Evolutionary conservation across 495 filamentous ascomycete species (phyloP).

Genomic region (Penicillium cataractarum): DNA sequence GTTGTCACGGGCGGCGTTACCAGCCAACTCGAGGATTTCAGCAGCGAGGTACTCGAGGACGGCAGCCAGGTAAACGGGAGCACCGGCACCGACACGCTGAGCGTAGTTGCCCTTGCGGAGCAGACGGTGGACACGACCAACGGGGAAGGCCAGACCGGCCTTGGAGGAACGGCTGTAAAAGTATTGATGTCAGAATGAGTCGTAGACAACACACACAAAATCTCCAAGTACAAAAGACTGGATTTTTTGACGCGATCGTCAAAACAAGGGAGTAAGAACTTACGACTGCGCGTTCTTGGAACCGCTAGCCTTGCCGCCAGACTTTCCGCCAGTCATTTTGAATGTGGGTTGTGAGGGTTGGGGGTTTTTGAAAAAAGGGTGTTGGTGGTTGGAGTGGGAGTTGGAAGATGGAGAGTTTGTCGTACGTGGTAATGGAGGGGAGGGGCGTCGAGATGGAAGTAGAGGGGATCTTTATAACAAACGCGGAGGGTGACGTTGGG

Average conservation of each 20-base stretch:
- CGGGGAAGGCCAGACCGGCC: constrained; percentile 98
- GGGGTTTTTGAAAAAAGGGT: constrained; percentile 27
- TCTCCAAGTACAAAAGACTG: no score
- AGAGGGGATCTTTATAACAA: constrained; percentile 49
- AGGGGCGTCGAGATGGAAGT: constrained; percentile 36
- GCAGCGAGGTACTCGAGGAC: constrained; percentile 98
- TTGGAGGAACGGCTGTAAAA: constrained; percentile 88
- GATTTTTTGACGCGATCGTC: not conserved
- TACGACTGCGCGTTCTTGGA: constrained; percentile 98
- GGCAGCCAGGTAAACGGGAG: constrained; percentile 96
- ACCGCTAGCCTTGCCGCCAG: constrained; percentile 96
- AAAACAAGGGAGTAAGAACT: constrained; percentile 28
- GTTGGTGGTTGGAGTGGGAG: constrained; percentile 13
- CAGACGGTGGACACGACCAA: constrained; percentile 99
- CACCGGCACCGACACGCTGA: constrained; percentile 98
- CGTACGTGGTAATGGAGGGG: constrained; percentile 26
- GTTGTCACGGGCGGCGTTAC: constrained; percentile 98
- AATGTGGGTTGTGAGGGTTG: constrained; percentile 43
- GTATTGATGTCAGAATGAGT: constrained; percentile 42
- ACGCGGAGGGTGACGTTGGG: constrained; percentile 49
- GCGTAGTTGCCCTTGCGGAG: constrained; percentile 99
- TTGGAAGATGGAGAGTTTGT: constrained; percentile 23
- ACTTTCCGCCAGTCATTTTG: constrained; percentile 99
- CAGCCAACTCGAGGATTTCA: constrained; percentile 98
- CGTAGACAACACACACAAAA: no score